These are phyloP conservation scores for Isoetes taiwanensis DNA, from an alignment of 75 land plant species.

Conservation along the genomic window DNA sequence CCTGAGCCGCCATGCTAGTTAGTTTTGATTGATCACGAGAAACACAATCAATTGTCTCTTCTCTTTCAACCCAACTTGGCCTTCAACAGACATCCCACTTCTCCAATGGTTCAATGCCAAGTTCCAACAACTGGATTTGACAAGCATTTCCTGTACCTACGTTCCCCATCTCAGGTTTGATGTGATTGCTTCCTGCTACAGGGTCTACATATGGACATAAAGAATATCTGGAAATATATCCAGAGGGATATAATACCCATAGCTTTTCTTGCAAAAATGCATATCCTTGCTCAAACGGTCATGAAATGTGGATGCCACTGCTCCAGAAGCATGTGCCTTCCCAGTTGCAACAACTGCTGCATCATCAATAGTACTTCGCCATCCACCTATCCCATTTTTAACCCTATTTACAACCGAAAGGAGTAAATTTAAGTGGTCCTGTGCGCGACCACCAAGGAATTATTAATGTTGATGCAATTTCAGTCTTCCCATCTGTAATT, in stretches of 20 bases:
- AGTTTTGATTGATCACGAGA: too few species aligned
- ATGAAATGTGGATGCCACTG: slow-evolving; percentile 84
- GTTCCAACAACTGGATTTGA: slow-evolving; percentile 21
- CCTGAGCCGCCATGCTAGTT: too few species aligned
- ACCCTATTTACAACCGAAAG: slow-evolving; percentile 68
- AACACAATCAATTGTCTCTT: slow-evolving; percentile 47
- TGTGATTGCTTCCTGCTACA: slow-evolving; percentile 5
- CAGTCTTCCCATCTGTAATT: slow-evolving; percentile 10
- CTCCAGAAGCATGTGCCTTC: slow-evolving; percentile 38
- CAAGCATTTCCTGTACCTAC: slow-evolving; percentile 13
- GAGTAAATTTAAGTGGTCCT: slow-evolving; percentile 24
- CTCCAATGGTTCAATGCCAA: slow-evolving; percentile 61
- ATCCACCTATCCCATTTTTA: slow-evolving; percentile 65
- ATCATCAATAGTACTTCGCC: slow-evolving; percentile 67
- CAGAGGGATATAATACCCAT: slow-evolving; percentile 74
- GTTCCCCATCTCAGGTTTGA: slow-evolving; percentile 7
- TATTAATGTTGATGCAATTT: slow-evolving; percentile 8
- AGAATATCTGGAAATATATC: slow-evolving; percentile 61
- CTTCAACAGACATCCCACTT: slow-evolving; percentile 81
- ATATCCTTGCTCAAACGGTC: slow-evolving; percentile 30
- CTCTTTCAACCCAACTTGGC: slow-evolving; percentile 45
- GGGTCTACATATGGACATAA: slow-evolving; percentile 26
- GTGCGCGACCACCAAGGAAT: slow-evolving; percentile 36
- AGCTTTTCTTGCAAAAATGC: slow-evolving; percentile 38
- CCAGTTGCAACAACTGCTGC: slow-evolving; percentile 76